Evolutionary conservation across 2,329 filamentous ascomycete species (phyloP).

Genomic region (Aspergillus glaucus): DNA sequence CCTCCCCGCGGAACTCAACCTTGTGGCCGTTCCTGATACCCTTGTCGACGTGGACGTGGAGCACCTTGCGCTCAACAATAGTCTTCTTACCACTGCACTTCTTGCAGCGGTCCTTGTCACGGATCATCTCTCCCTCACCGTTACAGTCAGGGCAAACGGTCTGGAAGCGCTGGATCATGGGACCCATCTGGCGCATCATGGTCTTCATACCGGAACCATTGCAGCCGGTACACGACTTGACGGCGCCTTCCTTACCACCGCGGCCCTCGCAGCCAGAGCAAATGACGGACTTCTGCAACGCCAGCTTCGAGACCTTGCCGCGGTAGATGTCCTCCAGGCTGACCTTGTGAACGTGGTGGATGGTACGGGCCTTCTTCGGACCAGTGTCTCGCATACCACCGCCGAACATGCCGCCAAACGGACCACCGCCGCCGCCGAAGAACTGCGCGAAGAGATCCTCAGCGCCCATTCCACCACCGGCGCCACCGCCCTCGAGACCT

Average conservation of each 20-base stretch:
- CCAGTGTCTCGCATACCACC: conserved; percentile 73
- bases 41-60: conserved; percentile 94
- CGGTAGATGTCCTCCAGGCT: conserved; percentile 96
- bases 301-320: conserved; percentile 95
- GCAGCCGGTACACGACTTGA: conserved; percentile 84
- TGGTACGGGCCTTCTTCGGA: conserved; percentile 87
- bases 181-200: conserved; percentile 99
- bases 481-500: conserved; percentile 80
- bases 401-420: conserved; percentile 71
- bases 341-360: conserved; percentile 97
- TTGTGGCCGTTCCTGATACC: conserved; percentile 91
- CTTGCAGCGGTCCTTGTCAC: conserved; percentile 97
- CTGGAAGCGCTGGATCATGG: conserved; percentile 99
- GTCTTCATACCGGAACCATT: conserved; percentile 98
- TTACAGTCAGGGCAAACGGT: conserved; percentile 98
- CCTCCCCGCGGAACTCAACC: conserved; percentile 94
- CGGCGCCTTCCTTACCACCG: conserved; percentile 95
- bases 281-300: conserved; percentile 94
- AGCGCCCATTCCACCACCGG: conserved; percentile 79
- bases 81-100: conserved; percentile 97
- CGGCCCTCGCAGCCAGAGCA: conserved; percentile 90
- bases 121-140: conserved; percentile 93
- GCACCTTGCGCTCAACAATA: conserved; percentile 90
- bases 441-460: conserved; percentile 97
- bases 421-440: conserved; percentile 72